Percentiles rank a stretch among this genome's conserved stretches.
Evolutionary conservation across 306 rosid genomes (phyloP).

Genomic region (Alnus rubra): DNA sequence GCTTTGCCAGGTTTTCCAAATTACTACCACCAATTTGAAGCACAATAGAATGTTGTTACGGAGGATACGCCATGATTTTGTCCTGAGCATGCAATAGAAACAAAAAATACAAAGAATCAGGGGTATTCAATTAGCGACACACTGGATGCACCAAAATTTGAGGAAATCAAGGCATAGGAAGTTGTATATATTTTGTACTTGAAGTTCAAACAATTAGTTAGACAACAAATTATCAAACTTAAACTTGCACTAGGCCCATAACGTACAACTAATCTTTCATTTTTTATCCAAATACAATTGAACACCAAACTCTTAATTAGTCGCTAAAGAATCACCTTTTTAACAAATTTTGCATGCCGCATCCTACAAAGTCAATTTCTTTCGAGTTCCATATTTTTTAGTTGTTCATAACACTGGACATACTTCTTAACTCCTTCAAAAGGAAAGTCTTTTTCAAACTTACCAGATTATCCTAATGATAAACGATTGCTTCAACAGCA

Average conservation of each 20-base stretch:
- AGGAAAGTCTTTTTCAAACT: slow-evolving; percentile 26
- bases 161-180: background rate
- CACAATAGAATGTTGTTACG: slow-evolving; percentile 90
- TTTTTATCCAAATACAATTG: background rate
- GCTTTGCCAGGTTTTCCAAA: too few relatives aligned
- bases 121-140: background rate
- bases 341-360: background rate
- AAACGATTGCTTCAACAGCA: slow-evolving; percentile 86
- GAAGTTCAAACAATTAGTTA: background rate
- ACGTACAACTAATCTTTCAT: too few relatives aligned
- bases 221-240: background rate
- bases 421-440: background rate
- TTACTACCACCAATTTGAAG: slow-evolving; percentile 43
- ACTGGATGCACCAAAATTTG: too few relatives aligned
- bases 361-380: background rate
- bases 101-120: background rate
- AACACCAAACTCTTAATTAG: background rate
- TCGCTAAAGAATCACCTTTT: background rate
- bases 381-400: background rate
- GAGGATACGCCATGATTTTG: slow-evolving; percentile 80
- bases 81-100: slow-evolving; percentile 57
- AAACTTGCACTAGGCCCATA: background rate
- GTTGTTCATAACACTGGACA: background rate
- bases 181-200: background rate
- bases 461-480: slow-evolving; percentile 84